A percentile compares a stretch with the other conserved stretches of the same genome.
Evolutionary conservation across 1,139 yeast species (phyloP).

Genomic region (Diutina catenulata): DNA sequence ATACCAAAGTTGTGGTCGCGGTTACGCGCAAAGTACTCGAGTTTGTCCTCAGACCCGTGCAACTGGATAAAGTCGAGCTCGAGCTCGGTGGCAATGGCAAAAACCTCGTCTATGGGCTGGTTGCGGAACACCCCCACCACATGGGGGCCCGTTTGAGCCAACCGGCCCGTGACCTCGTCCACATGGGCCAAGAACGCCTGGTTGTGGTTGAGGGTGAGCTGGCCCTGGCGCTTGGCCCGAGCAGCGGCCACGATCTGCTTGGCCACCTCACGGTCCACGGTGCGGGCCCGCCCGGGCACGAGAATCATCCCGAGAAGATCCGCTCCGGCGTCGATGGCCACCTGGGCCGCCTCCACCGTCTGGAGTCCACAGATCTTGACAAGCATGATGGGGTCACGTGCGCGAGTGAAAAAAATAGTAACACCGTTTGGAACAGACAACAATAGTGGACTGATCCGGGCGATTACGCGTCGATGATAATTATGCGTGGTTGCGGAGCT

Average conservation of each 20-base stretch:
- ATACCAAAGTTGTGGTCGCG: conserved; percentile 40
- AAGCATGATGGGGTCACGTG: too few species aligned
- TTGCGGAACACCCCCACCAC: conserved; percentile 88
- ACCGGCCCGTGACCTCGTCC: conserved; percentile 10
- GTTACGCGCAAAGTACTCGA: conserved; percentile 34
- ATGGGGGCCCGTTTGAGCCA: conserved; percentile 48
- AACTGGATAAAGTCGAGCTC: conserved; percentile 71
- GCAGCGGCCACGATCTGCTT: conserved; percentile 23
- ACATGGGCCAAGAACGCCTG: background rate
- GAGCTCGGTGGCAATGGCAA: conserved; percentile 31
- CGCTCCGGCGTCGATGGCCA: conserved; percentile 63
- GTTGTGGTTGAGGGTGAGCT: too few species aligned
- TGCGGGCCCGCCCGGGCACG: conserved; percentile 72
- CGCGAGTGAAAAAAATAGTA: too few species aligned
- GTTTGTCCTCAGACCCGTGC: conserved; percentile 73
- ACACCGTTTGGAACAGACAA: too few species aligned
- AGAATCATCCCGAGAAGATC: conserved; percentile 73
- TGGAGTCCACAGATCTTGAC: conserved; percentile 82
- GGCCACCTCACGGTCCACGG: conserved; percentile 49
- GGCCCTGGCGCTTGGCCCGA: background rate
- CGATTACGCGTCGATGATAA: too few species aligned
- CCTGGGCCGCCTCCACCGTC: conserved; percentile 52
- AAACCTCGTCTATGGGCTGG: conserved; percentile 57
- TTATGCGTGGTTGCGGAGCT: too few species aligned
- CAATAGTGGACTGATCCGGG: too few species aligned